These are phyloP conservation scores for Trametes coccinea DNA, from an alignment of 768 basidiomycete genomes.

Conservation along the genomic window DNA sequence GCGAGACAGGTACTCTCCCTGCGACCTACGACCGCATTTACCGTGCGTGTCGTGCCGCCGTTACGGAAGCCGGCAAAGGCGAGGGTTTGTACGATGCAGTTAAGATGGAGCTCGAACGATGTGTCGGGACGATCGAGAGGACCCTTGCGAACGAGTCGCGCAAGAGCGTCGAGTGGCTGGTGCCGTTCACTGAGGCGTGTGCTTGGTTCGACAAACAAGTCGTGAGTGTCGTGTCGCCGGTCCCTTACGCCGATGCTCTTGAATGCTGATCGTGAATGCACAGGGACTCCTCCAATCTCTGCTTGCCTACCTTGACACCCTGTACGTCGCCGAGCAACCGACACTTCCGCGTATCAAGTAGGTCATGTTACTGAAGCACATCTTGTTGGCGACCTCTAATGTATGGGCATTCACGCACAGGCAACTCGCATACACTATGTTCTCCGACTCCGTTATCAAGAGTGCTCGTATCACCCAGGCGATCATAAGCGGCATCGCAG, in stretches of 20 bases:
- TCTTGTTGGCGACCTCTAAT: too few species aligned
- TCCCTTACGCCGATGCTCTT: background rate
- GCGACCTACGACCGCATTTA: slow-evolving; percentile 60
- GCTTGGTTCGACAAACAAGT: slow-evolving; percentile 66
- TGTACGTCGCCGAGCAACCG: slow-evolving; percentile 50
- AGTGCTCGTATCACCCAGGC: slow-evolving; percentile 44
- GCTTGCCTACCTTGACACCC: slow-evolving; percentile 71
- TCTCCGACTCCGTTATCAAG: slow-evolving; percentile 52
- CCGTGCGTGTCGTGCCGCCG: slow-evolving; percentile 53
- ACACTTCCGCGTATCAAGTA: slow-evolving; percentile 48
- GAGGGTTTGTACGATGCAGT: slow-evolving; percentile 59
- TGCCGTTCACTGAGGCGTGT: slow-evolving; percentile 53
- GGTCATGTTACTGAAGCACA: slow-evolving; percentile 7
- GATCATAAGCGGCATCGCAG: slow-evolving; percentile 45
- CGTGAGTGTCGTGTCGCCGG: slow-evolving; percentile 42
- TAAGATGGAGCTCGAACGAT: slow-evolving; percentile 60
- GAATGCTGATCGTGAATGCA: background rate
- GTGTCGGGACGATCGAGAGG: slow-evolving; percentile 42
- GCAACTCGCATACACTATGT: slow-evolving; percentile 57
- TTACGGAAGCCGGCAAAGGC: slow-evolving; percentile 53
- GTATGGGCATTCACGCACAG: slow-evolving; percentile 17
- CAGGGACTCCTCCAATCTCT: slow-evolving; percentile 63
- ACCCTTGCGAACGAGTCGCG: slow-evolving; percentile 36
- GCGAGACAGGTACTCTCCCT: slow-evolving; percentile 37
- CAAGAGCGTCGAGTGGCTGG: slow-evolving; percentile 52